These are phyloP conservation scores for Sarcodon sp. DNA, from an alignment of 768 basidiomycete species.

Conservation along the genomic window DNA sequence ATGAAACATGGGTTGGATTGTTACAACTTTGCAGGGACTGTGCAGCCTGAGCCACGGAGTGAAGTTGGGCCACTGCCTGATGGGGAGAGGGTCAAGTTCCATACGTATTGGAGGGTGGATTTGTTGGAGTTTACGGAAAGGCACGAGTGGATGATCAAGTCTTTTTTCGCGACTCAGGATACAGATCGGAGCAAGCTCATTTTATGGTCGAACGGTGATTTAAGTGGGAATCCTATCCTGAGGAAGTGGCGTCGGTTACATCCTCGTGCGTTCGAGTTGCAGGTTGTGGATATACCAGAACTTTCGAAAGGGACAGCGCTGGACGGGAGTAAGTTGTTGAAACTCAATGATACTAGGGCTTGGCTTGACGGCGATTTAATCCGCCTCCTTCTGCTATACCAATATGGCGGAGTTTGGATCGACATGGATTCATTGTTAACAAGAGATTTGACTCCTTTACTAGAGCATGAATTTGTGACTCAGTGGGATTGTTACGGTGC, in stretches of 20 bases:
- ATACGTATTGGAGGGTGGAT: slow-evolving; percentile 93
- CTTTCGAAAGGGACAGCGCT: slow-evolving; percentile 72
- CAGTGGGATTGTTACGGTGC: slow-evolving; percentile 98
- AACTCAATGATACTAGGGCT: slow-evolving; percentile 60
- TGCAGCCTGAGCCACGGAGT: slow-evolving; percentile 22
- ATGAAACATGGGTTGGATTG: slow-evolving; percentile 80
- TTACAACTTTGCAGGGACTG: slow-evolving; percentile 84
- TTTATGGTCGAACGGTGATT: slow-evolving; percentile 87
- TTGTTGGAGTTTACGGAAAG: slow-evolving; percentile 68
- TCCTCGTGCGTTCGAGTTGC: slow-evolving; percentile 61
- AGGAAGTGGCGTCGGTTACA: slow-evolving; percentile 43
- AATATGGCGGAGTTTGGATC: slow-evolving; percentile 87
- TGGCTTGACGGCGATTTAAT: slow-evolving; percentile 95
- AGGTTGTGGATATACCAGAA: slow-evolving; percentile 48
- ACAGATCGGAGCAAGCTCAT: slow-evolving; percentile 48
- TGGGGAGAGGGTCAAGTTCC: slow-evolving; percentile 45
- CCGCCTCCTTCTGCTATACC: slow-evolving; percentile 81
- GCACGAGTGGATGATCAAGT: slow-evolving; percentile 86
- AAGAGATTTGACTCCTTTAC: slow-evolving; percentile 71
- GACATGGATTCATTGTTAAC: slow-evolving; percentile 96
- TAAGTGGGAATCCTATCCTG: slow-evolving; percentile 43
- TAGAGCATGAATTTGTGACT: slow-evolving; percentile 93
- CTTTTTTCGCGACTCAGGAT: slow-evolving; percentile 90
- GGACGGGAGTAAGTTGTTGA: slow-evolving; percentile 48
- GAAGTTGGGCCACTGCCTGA: slow-evolving; percentile 6